Conservation (phyloP, 2,329 filamentous ascomycete genomes). For the Elsinoe batatas region DNA sequence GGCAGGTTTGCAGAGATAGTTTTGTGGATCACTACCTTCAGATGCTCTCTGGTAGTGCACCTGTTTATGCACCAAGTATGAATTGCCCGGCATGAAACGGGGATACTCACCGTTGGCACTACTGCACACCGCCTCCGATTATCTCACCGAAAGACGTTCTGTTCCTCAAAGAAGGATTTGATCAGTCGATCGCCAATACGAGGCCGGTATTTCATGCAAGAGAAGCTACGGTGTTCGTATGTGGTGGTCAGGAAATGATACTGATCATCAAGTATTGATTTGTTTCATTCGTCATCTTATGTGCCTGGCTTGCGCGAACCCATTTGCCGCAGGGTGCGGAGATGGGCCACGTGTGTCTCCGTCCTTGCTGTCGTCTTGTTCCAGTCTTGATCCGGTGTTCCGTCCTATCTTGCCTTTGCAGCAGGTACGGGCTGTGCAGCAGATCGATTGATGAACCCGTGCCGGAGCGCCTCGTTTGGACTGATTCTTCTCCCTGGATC, state of each 20-base stretch:
- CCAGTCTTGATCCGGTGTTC: not conserved
- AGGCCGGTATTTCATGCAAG: not conserved
- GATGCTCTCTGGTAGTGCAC: too few relatives aligned
- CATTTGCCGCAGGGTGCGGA: not conserved
- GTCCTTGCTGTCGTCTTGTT: not conserved
- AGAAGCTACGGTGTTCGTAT: not conserved
- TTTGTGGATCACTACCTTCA: not conserved
- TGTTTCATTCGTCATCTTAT: conserved; percentile 8
- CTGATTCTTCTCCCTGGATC: conserved; percentile 91
- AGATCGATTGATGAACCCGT: conserved; percentile 66
- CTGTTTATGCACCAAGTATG: not conserved
- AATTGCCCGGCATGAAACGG: not conserved
- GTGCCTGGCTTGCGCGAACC: not conserved
- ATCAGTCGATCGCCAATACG: not conserved
- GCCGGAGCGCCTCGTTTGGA: conserved; percentile 73
- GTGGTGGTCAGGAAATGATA: not conserved
- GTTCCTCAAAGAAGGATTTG: not conserved
- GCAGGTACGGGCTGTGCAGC: not conserved
- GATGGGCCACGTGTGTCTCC: not conserved
- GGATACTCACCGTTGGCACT: conserved; percentile 8
- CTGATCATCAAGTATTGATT: conserved; percentile 2
- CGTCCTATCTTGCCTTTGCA: not conserved
- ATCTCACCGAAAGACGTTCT: not conserved
- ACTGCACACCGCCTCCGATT: not conserved
- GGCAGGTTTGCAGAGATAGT: not conserved